A percentile compares a stretch with the other conserved stretches of the same genome.
Evolutionary conservation across 257 asterid species (phyloP).

Genomic region (Fraxinus anomala): DNA sequence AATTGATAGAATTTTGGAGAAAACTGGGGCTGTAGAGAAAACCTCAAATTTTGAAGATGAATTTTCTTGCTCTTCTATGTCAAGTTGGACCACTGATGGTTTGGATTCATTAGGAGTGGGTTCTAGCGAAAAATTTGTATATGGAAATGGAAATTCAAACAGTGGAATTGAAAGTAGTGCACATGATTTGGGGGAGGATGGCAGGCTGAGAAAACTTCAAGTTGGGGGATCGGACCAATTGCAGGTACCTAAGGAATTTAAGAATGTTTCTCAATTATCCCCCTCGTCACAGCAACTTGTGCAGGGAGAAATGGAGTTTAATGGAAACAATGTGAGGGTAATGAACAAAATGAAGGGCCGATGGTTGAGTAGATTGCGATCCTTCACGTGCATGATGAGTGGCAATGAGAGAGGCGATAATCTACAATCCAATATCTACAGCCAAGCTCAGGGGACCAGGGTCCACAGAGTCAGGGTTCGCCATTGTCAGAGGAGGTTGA

Average conservation of each 20-base stretch:
- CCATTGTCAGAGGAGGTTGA: slow-evolving; percentile 47
- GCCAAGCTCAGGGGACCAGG: slow-evolving; percentile 35
- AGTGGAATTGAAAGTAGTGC: slow-evolving; percentile 32
- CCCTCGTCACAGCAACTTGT: slow-evolving; percentile 29
- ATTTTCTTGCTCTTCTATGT: no score
- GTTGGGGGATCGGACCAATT: slow-evolving; percentile 26
- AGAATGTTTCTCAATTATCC: slow-evolving; percentile 24
- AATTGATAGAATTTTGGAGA: not conserved
- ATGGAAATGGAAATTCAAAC: slow-evolving; percentile 30
- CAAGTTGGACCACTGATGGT: slow-evolving; percentile 10
- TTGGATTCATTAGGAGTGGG: slow-evolving; percentile 37
- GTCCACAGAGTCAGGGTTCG: slow-evolving; percentile 63
- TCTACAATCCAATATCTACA: slow-evolving; percentile 19
- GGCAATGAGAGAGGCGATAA: slow-evolving; percentile 36
- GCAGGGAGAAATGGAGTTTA: slow-evolving; percentile 33
- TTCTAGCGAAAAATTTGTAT: slow-evolving; percentile 28
- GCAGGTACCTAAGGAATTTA: slow-evolving; percentile 31
- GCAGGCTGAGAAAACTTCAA: slow-evolving; percentile 27
- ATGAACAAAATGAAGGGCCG: slow-evolving; percentile 45
- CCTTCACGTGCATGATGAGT: slow-evolving; percentile 50
- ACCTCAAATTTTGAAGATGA: slow-evolving; percentile 47
- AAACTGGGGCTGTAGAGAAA: slow-evolving; percentile 57
- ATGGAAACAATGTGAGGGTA: slow-evolving; percentile 28
- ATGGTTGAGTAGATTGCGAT: slow-evolving; percentile 60
- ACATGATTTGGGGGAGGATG: slow-evolving; percentile 31